Evolutionary conservation across 306 rosid genomes (phyloP).

Genomic region (Rosa chinensis): DNA sequence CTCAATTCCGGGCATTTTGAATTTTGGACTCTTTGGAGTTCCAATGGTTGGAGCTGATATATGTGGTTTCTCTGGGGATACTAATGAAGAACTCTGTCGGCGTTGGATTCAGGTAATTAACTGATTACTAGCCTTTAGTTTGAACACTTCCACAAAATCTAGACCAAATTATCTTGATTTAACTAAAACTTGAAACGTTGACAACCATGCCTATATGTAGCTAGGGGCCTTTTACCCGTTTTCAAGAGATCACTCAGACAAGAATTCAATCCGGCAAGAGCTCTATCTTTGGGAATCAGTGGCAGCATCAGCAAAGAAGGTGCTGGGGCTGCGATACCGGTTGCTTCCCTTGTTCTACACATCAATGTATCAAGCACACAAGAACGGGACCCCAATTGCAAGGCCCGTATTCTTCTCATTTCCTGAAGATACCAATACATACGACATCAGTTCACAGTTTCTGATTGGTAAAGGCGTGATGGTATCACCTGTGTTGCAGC

Average conservation of each 20-base stretch:
- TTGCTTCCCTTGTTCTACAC: slow-evolving; percentile 87
- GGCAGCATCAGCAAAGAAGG: slow-evolving; percentile 77
- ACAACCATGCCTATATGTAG: slow-evolving; percentile 36
- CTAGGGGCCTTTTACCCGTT: slow-evolving; percentile 92
- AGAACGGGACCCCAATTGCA: slow-evolving; percentile 73
- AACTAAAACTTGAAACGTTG: background rate
- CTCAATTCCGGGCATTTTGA: slow-evolving; percentile 64
- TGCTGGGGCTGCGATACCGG: slow-evolving; percentile 75
- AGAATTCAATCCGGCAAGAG: slow-evolving; percentile 52
- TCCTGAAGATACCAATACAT: slow-evolving; percentile 65
- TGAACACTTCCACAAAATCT: background rate
- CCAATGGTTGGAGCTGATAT: slow-evolving; percentile 97
- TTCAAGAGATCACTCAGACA: slow-evolving; percentile 75
- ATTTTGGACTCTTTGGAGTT: slow-evolving; percentile 80
- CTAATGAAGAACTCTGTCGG: slow-evolving; percentile 81
- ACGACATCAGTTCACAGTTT: slow-evolving; percentile 66
- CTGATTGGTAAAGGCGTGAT: slow-evolving; percentile 71
- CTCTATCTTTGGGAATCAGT: slow-evolving; percentile 88
- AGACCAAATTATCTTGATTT: background rate
- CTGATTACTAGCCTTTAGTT: background rate
- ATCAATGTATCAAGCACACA: slow-evolving; percentile 69
- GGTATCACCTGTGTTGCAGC: slow-evolving; percentile 67
- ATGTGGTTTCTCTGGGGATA: slow-evolving; percentile 65
- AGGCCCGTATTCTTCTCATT: slow-evolving; percentile 90
- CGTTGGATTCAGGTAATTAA: slow-evolving; percentile 91